Evolutionary conservation across 1,284 basidiomycete genomes (phyloP), one percentile per base, ranked within the genome.

Genomic region (Cutaneotrichosporon spelunceum): DNA sequence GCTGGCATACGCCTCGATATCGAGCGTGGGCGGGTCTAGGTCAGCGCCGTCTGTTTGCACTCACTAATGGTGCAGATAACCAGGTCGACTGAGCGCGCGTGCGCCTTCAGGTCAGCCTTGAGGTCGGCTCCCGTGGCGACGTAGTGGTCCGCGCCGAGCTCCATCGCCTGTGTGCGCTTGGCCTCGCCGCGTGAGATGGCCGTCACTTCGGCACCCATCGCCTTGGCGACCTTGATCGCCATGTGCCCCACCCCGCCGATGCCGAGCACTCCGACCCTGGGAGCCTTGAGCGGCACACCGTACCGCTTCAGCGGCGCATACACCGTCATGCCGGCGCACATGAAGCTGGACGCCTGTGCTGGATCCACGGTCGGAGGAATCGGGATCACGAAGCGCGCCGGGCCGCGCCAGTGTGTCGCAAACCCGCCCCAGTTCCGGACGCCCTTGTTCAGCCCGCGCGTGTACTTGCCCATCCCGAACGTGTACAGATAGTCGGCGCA

Each of bases 381-480:
- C 14, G 82, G 82, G 74, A 88, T 85, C 53, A 85, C 86, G 69
- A 86, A 88, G 62, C 82, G 83, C n/a, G 69, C 55, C 4, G 71
- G 68, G 49, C 71, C 71, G 30, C 70, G 64, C 72, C 72, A 76
- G 69, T 77, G 75, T 62, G 80, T 79, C 39, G 80, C 64, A 75
- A 79, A 16, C 77, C 81, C 30, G 78, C 81, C 81, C 50, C 85
- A 83, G 0, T 29, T 67, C 39, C 64, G 65, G 36, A 52, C 44
- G 9, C 71, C 74, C 52, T 71, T 68, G 27, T 62, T 68, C 19
- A 59, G 13, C n/a, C 63, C 67, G 33, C 53, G 57, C 14, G 42
- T 26, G 45, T 42, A 64, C 16, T 26, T 21, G 3, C 48, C 48
- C 13, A 19, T 27, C 30, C 58, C 60, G 52, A 27, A 47, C 2